Evolutionary conservation across 2,329 filamentous ascomycete species (phyloP).

Genomic region (Endoconidiophora polonica): DNA sequence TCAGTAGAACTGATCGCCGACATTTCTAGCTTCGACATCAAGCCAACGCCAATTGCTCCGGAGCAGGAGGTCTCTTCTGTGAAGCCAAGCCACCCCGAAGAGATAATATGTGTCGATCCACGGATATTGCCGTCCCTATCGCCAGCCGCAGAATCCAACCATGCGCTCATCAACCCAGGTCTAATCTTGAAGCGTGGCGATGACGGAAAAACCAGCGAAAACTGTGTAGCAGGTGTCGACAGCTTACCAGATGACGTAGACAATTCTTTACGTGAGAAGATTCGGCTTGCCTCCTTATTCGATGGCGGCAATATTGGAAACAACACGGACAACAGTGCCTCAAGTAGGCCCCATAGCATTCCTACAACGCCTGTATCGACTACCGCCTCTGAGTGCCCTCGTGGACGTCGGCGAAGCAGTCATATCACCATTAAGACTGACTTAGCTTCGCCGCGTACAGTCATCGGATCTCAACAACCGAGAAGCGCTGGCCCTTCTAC

Average conservation of each 20-base stretch:
- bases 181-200: background rate
- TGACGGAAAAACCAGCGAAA: background rate
- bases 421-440: constrained; percentile 8
- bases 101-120: too few species aligned
- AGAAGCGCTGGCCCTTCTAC: constrained; percentile 3
- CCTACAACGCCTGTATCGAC: background rate
- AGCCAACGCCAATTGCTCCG: too few species aligned
- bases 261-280: background rate
- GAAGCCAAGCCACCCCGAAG: too few species aligned
- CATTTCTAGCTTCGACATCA: too few species aligned
- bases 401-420: background rate
- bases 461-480: background rate
- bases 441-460: background rate
- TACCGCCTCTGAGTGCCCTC: background rate
- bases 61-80: too few species aligned
- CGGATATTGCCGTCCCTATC: too few species aligned
- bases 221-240: background rate
- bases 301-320: background rate
- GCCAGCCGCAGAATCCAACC: too few species aligned
- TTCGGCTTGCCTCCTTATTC: background rate
- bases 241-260: background rate
- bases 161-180: too few species aligned
- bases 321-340: background rate
- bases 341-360: background rate
- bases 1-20: too few species aligned